Conservation (phyloP, 1,139 yeast genomes). For the Nematodospora anomalae region DNA sequence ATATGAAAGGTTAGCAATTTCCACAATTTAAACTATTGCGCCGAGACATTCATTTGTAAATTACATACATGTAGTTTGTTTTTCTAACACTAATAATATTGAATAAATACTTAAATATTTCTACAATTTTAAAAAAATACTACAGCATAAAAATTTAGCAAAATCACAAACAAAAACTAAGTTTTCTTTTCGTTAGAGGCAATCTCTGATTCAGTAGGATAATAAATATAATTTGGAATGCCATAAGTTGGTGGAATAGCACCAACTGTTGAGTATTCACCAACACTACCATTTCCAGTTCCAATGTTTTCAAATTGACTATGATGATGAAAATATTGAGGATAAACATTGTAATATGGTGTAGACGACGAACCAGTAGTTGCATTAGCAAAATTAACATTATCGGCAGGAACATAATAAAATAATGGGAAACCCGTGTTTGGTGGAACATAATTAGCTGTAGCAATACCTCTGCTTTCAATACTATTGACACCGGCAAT, state of each 20-base stretch:
- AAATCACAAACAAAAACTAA: too few relatives aligned
- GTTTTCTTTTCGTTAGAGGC: conserved; percentile 13
- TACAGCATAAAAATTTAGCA: too few relatives aligned
- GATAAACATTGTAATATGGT: conserved; percentile 21
- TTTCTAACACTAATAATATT: too few relatives aligned
- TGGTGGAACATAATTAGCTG: conserved; percentile 5
- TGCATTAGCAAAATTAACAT: conserved; percentile 9
- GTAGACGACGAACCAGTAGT: conserved; percentile 5
- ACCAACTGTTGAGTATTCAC: conserved; percentile 2
- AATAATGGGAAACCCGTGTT: conserved; percentile 20
- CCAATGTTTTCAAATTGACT: conserved; percentile 4
- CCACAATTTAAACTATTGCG: too few relatives aligned
- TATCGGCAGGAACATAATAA: conserved; percentile 24
- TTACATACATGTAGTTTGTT: too few relatives aligned
- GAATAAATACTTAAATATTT: too few relatives aligned
- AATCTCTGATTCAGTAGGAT: conserved; percentile 15
- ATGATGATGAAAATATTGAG: conserved; percentile 15
- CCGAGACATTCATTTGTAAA: too few relatives aligned
- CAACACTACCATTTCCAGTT: conserved; percentile 3
- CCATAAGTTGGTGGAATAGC: conserved; percentile 11
- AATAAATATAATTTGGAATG: conserved; percentile 15
- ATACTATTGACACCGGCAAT: not conserved
- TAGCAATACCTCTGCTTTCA: not conserved
- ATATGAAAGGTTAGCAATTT: too few relatives aligned
- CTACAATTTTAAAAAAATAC: not conserved